phyloP scores from a whole-genome alignment of 2,329 filamentous ascomycete genomes.

The Paecilomyces sp. region DNA sequence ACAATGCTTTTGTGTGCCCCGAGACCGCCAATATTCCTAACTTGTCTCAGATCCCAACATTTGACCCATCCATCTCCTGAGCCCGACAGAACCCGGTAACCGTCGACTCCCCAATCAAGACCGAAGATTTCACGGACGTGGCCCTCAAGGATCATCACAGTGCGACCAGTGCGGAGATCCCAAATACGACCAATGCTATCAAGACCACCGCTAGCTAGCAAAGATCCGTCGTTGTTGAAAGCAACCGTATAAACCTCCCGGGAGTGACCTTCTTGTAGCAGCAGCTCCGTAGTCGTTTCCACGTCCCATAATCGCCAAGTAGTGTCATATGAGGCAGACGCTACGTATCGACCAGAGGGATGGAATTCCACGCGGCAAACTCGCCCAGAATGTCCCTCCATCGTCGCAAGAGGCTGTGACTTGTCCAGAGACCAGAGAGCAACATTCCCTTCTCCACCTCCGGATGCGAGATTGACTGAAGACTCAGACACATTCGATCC shows the following conservation, averaged over 20 bases:
- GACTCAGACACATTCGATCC: slow-evolving; percentile 63
- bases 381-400: slow-evolving; percentile 76
- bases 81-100: slow-evolving; percentile 84
- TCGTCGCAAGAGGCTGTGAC: slow-evolving; percentile 74
- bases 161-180: slow-evolving; percentile 87
- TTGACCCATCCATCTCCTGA: slow-evolving; percentile 94
- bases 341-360: slow-evolving; percentile 80
- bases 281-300: slow-evolving; percentile 71
- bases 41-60: slow-evolving; percentile 93
- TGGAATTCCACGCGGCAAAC: slow-evolving; percentile 94
- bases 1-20: slow-evolving; percentile 89
- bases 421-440: slow-evolving; percentile 85
- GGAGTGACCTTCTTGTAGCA: slow-evolving; percentile 90
- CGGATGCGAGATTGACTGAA: slow-evolving; percentile 78
- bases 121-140: slow-evolving; percentile 92
- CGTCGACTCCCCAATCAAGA: slow-evolving; percentile 86
- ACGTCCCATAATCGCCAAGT: slow-evolving; percentile 98
- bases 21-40: slow-evolving; percentile 73
- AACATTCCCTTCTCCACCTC: slow-evolving; percentile 79
- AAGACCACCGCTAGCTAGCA: slow-evolving; percentile 84
- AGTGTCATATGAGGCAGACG: slow-evolving; percentile 90
- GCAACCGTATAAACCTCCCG: slow-evolving; percentile 84
- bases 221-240: slow-evolving; percentile 85
- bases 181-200: slow-evolving; percentile 94
- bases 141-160: slow-evolving; percentile 90